Conservation (phyloP, 2,329 filamentous ascomycete genomes). For the Fusarium subglutinans region DNA sequence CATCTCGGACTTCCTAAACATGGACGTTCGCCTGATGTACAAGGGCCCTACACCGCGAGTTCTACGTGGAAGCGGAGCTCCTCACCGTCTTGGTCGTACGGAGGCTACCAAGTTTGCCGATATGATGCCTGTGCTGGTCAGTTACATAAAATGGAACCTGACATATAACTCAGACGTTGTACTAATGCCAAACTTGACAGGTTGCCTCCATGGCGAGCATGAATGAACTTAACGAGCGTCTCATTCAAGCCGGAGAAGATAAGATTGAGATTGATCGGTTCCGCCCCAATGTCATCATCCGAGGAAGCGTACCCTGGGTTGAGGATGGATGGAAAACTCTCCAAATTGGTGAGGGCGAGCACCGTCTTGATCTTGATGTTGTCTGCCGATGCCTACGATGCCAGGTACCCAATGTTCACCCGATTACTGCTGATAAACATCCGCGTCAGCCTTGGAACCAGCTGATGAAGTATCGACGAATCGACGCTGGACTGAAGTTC, state of each 20-base stretch:
- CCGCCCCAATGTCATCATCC: slow-evolving; percentile 70
- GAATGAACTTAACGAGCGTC: slow-evolving; percentile 64
- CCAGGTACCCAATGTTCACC: slow-evolving; percentile 72
- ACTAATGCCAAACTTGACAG: slow-evolving; percentile 65
- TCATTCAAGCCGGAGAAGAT: slow-evolving; percentile 53
- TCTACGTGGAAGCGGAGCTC: slow-evolving; percentile 64
- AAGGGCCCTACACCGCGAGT: slow-evolving; percentile 68
- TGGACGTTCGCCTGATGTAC: slow-evolving; percentile 66
- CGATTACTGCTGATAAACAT: slow-evolving; percentile 67
- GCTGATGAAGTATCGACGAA: slow-evolving; percentile 66
- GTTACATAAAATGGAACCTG: not conserved
- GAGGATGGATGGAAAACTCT: slow-evolving; percentile 72
- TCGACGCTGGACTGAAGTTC: slow-evolving; percentile 68
- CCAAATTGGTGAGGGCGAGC: slow-evolving; percentile 48
- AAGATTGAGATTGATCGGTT: slow-evolving; percentile 70
- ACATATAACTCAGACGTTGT: slow-evolving; percentile 55
- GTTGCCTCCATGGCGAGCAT: slow-evolving; percentile 66
- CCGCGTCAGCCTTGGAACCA: slow-evolving; percentile 69
- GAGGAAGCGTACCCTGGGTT: slow-evolving; percentile 64
- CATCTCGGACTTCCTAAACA: slow-evolving; percentile 65
- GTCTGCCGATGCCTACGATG: slow-evolving; percentile 68
- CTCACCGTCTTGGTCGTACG: slow-evolving; percentile 61
- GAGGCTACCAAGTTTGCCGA: slow-evolving; percentile 68
- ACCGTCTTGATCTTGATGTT: slow-evolving; percentile 60
- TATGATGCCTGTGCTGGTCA: slow-evolving; percentile 35